Conservation (phyloP, 208 protist species). For the Leishmania major region DNA sequence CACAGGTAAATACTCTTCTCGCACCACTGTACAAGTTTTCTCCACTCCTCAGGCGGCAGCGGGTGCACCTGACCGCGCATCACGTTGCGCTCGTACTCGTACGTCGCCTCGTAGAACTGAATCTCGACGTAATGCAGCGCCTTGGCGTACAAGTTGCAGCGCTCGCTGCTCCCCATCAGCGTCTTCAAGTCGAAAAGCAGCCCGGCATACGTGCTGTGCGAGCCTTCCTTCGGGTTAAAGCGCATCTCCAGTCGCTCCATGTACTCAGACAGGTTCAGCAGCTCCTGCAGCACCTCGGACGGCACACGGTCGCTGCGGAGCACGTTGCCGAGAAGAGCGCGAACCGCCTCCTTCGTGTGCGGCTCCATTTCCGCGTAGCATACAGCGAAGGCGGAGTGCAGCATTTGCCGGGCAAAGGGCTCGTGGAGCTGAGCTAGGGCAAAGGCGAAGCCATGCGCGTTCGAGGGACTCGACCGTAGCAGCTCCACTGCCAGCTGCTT, state of each 20-base stretch:
- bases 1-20: conserved; percentile 97
- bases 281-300: conserved; percentile 93
- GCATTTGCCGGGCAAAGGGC: conserved; percentile 88
- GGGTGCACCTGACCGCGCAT: conserved; percentile 61
- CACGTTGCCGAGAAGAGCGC: conserved; percentile 64
- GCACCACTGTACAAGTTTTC: conserved; percentile 69
- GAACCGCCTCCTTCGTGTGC: conserved; percentile 51
- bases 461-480: conserved; percentile 79
- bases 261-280: conserved; percentile 97
- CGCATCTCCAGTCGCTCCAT: conserved; percentile 95
- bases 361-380: conserved; percentile 83
- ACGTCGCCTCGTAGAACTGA: conserved; percentile 83
- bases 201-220: conserved; percentile 42
- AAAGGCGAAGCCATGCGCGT: conserved; percentile 74
- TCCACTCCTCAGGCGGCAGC: conserved; percentile 67
- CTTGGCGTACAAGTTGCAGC: conserved; percentile 94
- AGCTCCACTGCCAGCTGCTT: conserved; percentile 83
- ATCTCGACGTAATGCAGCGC: conserved; percentile 96
- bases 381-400: conserved; percentile 88
- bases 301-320: conserved; percentile 76
- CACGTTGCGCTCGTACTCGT: conserved; percentile 73
- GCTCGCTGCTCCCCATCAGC: conserved; percentile 93
- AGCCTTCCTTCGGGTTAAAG: conserved; percentile 53
- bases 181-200: conserved; percentile 84
- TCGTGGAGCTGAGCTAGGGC: conserved; percentile 82